A percentile compares a stretch with the other conserved stretches of the same genome.
Evolutionary conservation across 352 stramenopile species (phyloP).

Genomic region (Pythium brassicae): DNA sequence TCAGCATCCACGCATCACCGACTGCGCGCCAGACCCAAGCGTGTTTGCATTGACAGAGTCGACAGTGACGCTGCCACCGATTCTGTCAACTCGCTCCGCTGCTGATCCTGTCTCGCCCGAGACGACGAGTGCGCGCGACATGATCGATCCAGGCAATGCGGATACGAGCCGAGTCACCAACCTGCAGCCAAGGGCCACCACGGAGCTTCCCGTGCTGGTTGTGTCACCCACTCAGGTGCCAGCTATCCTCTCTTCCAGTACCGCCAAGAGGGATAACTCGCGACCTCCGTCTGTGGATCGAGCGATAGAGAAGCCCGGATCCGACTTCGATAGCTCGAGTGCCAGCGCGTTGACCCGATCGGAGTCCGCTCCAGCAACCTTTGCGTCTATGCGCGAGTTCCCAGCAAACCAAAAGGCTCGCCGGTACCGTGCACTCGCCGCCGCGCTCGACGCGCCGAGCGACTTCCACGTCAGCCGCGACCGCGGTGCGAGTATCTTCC

Average conservation of each 20-base stretch:
- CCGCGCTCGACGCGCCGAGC: constrained; percentile 23
- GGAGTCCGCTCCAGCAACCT: constrained; percentile 39
- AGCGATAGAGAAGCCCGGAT: background rate
- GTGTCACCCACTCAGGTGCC: background rate
- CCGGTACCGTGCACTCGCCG: constrained; percentile 34
- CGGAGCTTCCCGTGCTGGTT: no score
- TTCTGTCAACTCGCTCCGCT: background rate
- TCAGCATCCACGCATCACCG: background rate
- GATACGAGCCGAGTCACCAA: no score
- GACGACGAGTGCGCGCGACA: no score
- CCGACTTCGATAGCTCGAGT: no score
- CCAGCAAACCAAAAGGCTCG: constrained; percentile 24
- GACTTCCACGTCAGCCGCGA: constrained; percentile 34
- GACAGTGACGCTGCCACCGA: background rate
- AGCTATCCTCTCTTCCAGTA: background rate
- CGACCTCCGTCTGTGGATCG: background rate
- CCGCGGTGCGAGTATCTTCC: constrained; percentile 43
- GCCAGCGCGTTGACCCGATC: constrained; percentile 21
- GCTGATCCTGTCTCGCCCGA: background rate
- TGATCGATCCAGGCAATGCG: no score
- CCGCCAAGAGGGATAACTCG: background rate
- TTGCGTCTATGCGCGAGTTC: constrained; percentile 16
- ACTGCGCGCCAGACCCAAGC: background rate
- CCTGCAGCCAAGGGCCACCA: no score
- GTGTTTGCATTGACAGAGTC: constrained; percentile 6